A percentile compares a stretch with the other conserved stretches of the same genome.
Conservation (phyloP, 208 protist species). For the Blechomonas ayalai region DNA sequence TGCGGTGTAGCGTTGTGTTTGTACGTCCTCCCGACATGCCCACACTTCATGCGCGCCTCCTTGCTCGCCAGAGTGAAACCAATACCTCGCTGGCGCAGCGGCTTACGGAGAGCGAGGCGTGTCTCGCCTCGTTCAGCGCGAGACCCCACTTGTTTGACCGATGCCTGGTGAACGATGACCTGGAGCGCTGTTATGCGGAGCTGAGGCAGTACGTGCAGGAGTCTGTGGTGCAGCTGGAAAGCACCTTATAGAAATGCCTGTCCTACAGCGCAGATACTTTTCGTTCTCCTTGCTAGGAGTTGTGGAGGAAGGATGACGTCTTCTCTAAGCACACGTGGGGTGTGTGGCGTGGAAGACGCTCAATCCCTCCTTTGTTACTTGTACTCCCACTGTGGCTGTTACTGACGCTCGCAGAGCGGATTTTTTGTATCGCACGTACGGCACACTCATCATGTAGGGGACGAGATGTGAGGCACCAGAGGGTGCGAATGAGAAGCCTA, state of each 20-base stretch:
- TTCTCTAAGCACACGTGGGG: no score
- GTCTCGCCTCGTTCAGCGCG: constrained; percentile 44
- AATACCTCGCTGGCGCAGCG: constrained; percentile 49
- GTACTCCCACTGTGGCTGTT: no score
- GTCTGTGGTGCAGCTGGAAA: no score
- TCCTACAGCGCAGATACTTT: constrained; percentile 9
- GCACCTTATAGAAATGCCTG: no score
- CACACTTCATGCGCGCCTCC: constrained; percentile 64
- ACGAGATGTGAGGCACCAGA: no score
- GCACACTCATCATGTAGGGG: no score
- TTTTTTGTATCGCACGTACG: no score
- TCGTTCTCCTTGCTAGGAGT: constrained; percentile 8
- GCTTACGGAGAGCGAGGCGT: constrained; percentile 36
- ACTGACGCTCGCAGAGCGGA: no score
- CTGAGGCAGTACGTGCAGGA: constrained; percentile 23
- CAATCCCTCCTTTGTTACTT: no score
- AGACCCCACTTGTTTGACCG: constrained; percentile 59
- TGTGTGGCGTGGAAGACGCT: no score
- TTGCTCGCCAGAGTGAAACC: constrained; percentile 77
- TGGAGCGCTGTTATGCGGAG: constrained; percentile 39
- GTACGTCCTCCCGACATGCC: constrained; percentile 57
- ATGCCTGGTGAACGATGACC: constrained; percentile 69
- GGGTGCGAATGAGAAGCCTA: no score
- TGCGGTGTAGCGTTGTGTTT: constrained; percentile 63
- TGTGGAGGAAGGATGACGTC: background rate